Base-by-base conservation (phyloP, 306 rosid species). In the Dalbergia cochinchinensis region DNA sequence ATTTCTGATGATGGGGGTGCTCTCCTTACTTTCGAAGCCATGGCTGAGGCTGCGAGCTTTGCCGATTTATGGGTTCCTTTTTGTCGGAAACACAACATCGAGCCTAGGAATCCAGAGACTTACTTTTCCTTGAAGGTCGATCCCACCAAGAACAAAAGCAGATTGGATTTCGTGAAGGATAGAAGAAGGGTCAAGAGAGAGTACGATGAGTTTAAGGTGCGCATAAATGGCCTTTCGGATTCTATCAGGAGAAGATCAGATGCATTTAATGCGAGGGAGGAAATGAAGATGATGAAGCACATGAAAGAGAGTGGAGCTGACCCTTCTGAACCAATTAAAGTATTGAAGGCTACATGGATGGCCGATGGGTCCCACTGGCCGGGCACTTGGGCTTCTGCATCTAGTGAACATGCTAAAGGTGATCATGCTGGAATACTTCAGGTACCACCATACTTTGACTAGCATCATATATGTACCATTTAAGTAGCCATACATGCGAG, bases 311-410 rank as follows among this genome's bases (percentile, higher is more conserved):
- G 67, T 3, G 85, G 84, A 1, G 80, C 83, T 13, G 87, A 85
- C 37, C 85, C 85, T 64, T 15, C 83, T 5, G 89, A 83, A 59
- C 78, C 84, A 0, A 6, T 88, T 14, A 88, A 80, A 67, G 89
- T 85, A 19, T 59, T 68, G 35, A 88, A 88, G 77, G 87, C 91
- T 5, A 88, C 89, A 2, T 88, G 91, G 91, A 88, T 88, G 91
- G 91, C 91, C 51, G 91, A 88, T 73, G 91, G 89, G 2, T 83
- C 89, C 12, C 89, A 88, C 0, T 88, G 91, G 91, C 91, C 91
- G 1, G 91, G 91, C 6, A 83, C 91, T 48, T 88, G 91, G 91
- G 37, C 75, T 42, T 11, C 26, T 15, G 37, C 91, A 41, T 68
- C 82, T 9, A 26, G 80, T 2, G 89, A 85, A 42, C 91, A 88